phyloP scores from a whole-genome alignment of 331 rosid species.

The Malus hybrid region DNA sequence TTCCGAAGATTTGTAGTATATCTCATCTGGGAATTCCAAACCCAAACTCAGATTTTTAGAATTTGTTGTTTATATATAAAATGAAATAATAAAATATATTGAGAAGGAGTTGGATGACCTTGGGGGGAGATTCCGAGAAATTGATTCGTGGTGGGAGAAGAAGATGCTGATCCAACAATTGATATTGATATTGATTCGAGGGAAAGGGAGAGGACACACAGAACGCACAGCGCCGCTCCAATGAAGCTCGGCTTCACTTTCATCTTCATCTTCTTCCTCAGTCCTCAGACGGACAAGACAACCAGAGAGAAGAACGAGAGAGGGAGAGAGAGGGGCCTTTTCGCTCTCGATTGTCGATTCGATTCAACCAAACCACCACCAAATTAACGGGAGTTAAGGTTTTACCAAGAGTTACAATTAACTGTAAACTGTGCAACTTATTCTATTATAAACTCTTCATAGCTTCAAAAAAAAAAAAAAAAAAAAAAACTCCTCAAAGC shows the following conservation, averaged over 20 bases:
- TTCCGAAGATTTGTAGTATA: conserved; percentile 64
- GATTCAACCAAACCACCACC: too few relatives aligned
- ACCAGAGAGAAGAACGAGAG: too few relatives aligned
- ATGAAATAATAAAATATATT: background rate
- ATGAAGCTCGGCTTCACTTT: conserved; percentile 19
- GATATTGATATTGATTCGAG: conserved; percentile 5
- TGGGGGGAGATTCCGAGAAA: conserved; percentile 71
- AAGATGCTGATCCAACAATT: conserved; percentile 34
- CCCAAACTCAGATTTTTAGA: background rate
- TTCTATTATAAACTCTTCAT: too few relatives aligned
- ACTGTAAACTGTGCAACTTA: too few relatives aligned
- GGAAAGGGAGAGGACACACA: background rate
- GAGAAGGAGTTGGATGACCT: conserved; percentile 31
- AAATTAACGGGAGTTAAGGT: too few relatives aligned
- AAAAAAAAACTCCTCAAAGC: too few relatives aligned
- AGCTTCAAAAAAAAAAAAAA: too few relatives aligned
- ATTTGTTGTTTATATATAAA: background rate
- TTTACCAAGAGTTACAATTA: too few relatives aligned
- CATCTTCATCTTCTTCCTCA: conserved; percentile 18
- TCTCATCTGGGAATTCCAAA: conserved; percentile 42
- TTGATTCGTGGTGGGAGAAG: conserved; percentile 36
- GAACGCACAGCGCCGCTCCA: conserved; percentile 17
- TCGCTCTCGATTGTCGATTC: too few relatives aligned
- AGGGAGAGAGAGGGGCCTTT: too few relatives aligned
- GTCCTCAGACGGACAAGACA: background rate